Evolutionary conservation across 495 filamentous ascomycete genomes (phyloP), one percentile per base, ranked within the genome.

Genomic region (Cryomyces minteri): DNA sequence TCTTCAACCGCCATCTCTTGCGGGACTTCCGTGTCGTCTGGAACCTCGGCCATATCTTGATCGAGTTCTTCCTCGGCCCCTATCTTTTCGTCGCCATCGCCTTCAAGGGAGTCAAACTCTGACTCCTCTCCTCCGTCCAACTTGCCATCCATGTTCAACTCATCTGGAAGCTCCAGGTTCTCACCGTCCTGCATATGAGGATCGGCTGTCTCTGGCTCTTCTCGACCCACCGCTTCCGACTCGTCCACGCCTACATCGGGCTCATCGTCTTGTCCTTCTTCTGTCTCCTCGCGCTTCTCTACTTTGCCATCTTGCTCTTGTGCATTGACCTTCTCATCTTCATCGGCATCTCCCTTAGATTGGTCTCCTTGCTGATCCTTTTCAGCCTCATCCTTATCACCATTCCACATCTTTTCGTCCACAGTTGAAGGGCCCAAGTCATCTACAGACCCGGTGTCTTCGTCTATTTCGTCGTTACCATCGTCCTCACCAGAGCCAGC

Each of bases 361-460:
- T 25, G 18, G 18, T 25, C 18, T 25, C 18, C 18, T 25, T 25
- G 18, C 18, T 25, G 18, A 25, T 25, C 18, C 18, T 38, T 9
- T 38, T 38, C 34, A 38, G 9, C 34, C 34, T 38, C 34, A 38
- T 9, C 34, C 9, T 38, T 38, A 44, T 84, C 75, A 12, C 79
- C 67, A 43, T 76, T 74, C 90, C 90, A 98, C 67, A 95, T 80
- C 66, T 95, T 96, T 63, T 98, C 90, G 58, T 98, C 90, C 1
- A 98, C 79, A 11, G 87, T 84, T 12, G 76, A 79, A 5, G 84
- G 77, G 51, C 92, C 87, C 14, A 93, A 67, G 51, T 88, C 84
- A 67, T 94, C 81, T 5, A 98, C 84, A 57, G 82, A 79, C 5
- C 87, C 92, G 6, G 77, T 69, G 63, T 94, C 82, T 54, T 94